phyloP scores from a whole-genome alignment of 176 grass and related monocot genomes.

The Aegilops speltoides region DNA sequence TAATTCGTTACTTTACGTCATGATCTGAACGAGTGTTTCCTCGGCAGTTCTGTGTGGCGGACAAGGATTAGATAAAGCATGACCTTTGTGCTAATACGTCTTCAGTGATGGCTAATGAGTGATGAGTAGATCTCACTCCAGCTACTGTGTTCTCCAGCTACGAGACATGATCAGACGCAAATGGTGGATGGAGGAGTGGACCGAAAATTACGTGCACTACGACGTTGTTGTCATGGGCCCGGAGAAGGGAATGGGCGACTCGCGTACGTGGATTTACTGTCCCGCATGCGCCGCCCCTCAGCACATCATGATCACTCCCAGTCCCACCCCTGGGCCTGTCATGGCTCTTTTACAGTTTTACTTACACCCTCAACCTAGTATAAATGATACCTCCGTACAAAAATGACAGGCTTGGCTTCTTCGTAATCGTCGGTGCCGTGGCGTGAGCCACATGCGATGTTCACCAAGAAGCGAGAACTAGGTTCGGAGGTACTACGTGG shows the following conservation, averaged over 20 bases:
- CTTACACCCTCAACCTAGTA: neutral
- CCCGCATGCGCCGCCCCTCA: neutral
- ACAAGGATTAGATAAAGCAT: neutral
- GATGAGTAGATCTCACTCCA: neutral
- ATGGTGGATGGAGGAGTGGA: neutral
- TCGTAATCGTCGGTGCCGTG: no score
- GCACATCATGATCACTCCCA: neutral
- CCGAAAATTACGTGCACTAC: neutral
- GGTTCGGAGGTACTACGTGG: neutral
- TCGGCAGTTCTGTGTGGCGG: neutral
- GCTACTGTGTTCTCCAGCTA: slow-evolving; percentile 4
- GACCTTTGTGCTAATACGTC: neutral
- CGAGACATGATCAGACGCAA: neutral
- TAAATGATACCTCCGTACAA: no score
- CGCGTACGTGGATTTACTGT: neutral
- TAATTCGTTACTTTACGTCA: neutral
- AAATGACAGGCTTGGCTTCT: neutral
- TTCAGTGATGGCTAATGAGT: neutral
- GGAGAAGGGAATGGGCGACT: neutral
- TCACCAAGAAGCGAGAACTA: neutral
- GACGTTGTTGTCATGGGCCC: neutral
- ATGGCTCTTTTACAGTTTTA: neutral
- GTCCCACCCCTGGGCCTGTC: no score
- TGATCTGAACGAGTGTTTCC: neutral
- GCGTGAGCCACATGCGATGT: neutral